These are phyloP conservation scores for Trichosporon sp. DNA, from an alignment of 1,284 basidiomycete species.

Conservation along the genomic window DNA sequence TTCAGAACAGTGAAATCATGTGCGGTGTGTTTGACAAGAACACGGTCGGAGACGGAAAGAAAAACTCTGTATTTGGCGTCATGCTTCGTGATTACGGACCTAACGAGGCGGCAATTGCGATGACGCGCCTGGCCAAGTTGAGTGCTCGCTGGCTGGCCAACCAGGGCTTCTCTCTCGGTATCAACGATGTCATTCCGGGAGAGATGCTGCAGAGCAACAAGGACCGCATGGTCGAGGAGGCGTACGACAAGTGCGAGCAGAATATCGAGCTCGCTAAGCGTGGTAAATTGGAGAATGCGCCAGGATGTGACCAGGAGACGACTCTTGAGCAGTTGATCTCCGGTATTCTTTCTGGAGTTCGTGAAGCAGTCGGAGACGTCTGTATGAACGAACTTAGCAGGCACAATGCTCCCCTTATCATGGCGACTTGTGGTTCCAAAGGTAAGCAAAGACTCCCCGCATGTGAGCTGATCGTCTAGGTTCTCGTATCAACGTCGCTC, in stretches of 20 bases:
- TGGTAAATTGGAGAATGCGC: slow-evolving; percentile 89
- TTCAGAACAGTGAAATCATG: slow-evolving; percentile 98
- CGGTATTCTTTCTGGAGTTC: slow-evolving; percentile 84
- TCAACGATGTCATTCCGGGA: slow-evolving; percentile 97
- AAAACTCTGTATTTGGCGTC: slow-evolving; percentile 97
- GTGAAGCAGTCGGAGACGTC: slow-evolving; percentile 92
- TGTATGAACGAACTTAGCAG: slow-evolving; percentile 96
- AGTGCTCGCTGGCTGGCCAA: slow-evolving; percentile 95
- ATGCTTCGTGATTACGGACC: slow-evolving; percentile 96
- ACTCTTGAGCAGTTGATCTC: slow-evolving; percentile 95
- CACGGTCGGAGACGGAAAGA: slow-evolving; percentile 96
- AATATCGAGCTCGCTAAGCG: slow-evolving; percentile 85
- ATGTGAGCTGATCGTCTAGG: slow-evolving; percentile 53
- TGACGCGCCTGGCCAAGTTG: slow-evolving; percentile 94
- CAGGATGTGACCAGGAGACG: slow-evolving; percentile 94
- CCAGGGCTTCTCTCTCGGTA: slow-evolving; percentile 95
- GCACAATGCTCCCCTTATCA: slow-evolving; percentile 95
- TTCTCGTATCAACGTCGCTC: slow-evolving; percentile 98
- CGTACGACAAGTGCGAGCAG: slow-evolving; percentile 81
- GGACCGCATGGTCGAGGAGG: slow-evolving; percentile 77
- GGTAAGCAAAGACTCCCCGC: slow-evolving; percentile 52
- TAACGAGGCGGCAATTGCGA: slow-evolving; percentile 87
- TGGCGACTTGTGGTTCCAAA: slow-evolving; percentile 99
- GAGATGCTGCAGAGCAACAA: slow-evolving; percentile 73
- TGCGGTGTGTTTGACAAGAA: slow-evolving; percentile 99